Evolutionary conservation across 352 stramenopile genomes (phyloP), one percentile per base, ranked within the genome.

Genomic region (Globisporangium nodosum): DNA sequence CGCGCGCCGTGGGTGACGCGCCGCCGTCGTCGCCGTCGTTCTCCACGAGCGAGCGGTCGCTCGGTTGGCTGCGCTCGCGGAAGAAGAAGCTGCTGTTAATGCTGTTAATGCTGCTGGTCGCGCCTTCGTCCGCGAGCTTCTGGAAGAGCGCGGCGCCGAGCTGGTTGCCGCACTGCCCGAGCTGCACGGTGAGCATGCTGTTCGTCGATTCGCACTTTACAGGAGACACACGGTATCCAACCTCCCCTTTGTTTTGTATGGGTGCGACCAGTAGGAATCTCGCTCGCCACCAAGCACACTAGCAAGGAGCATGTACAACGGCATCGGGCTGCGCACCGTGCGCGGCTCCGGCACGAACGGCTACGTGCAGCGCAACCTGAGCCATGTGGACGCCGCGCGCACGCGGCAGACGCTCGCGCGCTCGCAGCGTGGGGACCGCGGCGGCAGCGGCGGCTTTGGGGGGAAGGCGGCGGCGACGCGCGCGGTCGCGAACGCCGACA

Each of bases 271-370:
- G 20, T 49, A 16, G 13, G 8, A 24, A 24, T 27, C 27, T 18
- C 30, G 27, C 40, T 43, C 46, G 24, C 53, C 27, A 49, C 47
- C 42, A 37, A 11, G 12, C 5, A 30, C n/a, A 54, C 40, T 52
- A 66, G n/a, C 37, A 20, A 5, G 16, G 16, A 60, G 8, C 56
- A 96, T 96, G 87, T 96, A 96, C 69, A 96, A 96, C 73, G 87
- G 87, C 58, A 93, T 96, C 52, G 87, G 87, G 7, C 69, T 96
- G 31, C 71, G 75, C 56, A 96, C 86, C 1, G 74, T 90, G 60
- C 85, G 87, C 54, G 87, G 87, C 58, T 93, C 84, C 46, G 85
- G 85, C 63, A 96, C 87, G 54, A 96, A 92, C 71, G 87, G 87
- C 47, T 95, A 96, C 60, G 86, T 95, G 53, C 85, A 95, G 73